Conservation (phyloP, 345 rosid genomes). For the Capsella bursapastoris region DNA sequence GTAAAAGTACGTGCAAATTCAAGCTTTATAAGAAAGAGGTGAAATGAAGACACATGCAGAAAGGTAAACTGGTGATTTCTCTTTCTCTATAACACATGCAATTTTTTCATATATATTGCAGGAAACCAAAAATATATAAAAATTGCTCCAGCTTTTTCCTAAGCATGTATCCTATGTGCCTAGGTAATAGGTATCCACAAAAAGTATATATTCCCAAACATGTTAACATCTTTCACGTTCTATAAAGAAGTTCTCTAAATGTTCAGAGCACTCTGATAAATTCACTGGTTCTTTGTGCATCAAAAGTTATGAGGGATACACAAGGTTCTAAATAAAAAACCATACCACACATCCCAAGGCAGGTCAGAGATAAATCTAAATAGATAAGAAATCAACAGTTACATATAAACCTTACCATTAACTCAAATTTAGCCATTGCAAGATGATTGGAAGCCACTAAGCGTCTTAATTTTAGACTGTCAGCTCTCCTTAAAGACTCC, state of each 20-base stretch:
- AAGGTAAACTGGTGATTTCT: background rate
- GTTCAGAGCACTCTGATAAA: background rate
- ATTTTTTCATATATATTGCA: background rate
- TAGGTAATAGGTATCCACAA: too few relatives aligned
- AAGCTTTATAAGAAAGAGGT: background rate
- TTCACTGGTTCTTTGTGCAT: slow-evolving; percentile 7
- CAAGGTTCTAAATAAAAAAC: slow-evolving; percentile 11
- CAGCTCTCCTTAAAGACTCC: slow-evolving; percentile 86
- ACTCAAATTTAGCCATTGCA: slow-evolving; percentile 90
- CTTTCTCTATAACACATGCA: background rate
- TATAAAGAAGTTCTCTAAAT: slow-evolving; percentile 2
- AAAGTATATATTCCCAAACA: background rate
- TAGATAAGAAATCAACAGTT: background rate
- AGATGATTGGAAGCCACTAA: slow-evolving; percentile 93
- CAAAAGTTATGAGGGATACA: slow-evolving; percentile 3
- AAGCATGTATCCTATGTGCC: background rate
- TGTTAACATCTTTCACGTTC: slow-evolving; percentile 1
- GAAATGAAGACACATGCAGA: background rate
- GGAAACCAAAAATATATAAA: background rate
- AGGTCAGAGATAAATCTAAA: slow-evolving; percentile 16
- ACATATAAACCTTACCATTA: slow-evolving; percentile 61
- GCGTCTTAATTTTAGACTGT: slow-evolving; percentile 76
- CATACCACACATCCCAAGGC: slow-evolving; percentile 12
- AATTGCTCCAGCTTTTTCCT: slow-evolving; percentile 9
- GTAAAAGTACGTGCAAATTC: slow-evolving; percentile 6